phyloP scores from a whole-genome alignment of 116 monocot species.

The Phalaenopsis hybrid region DNA sequence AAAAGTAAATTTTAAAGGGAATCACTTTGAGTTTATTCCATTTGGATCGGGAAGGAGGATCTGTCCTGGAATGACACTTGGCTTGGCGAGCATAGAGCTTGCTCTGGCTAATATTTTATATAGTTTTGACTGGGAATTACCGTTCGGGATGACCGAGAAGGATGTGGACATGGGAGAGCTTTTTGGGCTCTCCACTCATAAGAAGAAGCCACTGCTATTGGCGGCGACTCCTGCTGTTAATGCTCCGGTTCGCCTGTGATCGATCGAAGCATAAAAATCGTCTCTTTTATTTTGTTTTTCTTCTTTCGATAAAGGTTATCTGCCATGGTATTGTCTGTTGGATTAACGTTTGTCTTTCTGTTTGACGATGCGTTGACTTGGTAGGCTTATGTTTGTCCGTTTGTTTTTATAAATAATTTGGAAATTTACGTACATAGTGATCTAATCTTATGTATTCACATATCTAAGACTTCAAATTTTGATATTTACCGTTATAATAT shows the following conservation, averaged over 20 bases:
- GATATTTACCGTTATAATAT: too few species aligned
- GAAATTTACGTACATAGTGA: too few species aligned
- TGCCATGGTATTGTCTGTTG: too few species aligned
- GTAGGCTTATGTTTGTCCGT: too few species aligned
- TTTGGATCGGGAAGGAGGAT: slow-evolving; percentile 1
- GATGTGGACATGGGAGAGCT: background rate
- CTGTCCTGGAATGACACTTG: background rate
- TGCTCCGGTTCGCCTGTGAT: background rate
- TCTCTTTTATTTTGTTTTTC: too few species aligned
- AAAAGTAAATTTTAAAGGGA: background rate
- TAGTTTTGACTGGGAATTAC: slow-evolving; percentile 4
- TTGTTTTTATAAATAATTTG: too few species aligned
- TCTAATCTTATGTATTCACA: too few species aligned
- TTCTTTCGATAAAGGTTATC: too few species aligned
- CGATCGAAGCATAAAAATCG: too few species aligned
- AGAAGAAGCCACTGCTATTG: background rate
- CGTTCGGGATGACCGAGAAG: background rate
- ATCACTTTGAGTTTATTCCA: background rate
- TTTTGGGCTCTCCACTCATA: background rate
- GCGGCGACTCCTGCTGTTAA: background rate
- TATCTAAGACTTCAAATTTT: too few species aligned
- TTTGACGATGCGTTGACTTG: too few species aligned
- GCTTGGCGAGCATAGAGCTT: background rate
- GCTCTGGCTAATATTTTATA: background rate
- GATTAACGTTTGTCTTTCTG: too few species aligned